Evolutionary conservation across 768 basidiomycete genomes (phyloP), one percentile per base, ranked within the genome.

Genomic region (Tricholomella constricta): DNA sequence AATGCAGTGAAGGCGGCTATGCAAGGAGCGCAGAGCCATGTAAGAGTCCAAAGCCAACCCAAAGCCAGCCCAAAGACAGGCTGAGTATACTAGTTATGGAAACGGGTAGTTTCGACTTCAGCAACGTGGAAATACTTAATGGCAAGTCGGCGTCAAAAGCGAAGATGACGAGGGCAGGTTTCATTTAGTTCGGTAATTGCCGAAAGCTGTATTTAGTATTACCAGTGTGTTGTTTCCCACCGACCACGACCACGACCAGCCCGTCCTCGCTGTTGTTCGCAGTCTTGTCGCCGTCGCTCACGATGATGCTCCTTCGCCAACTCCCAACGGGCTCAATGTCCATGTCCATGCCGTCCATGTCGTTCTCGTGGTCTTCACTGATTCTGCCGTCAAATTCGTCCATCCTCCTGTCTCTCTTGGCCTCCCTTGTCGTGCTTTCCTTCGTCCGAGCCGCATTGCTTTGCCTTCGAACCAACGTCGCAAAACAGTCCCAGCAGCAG

Each of bases 351-450:
- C 23, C 59, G 4, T 57, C 57, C 31, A 51, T 61, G 29, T 48
- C 52, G 42, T 36, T 57, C 37, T 56, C 62, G 11, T 57, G 31
- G 31, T 57, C 41, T 19, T 63, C 34, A 25, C 54, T 37, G 51
- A 48, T 56, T n/a, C 36, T 63, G 23, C 63, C 65, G n/a, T 62
- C 64, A 15, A 64, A 61, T 32, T 55, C 64, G 17, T 62, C 65
- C 38, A 43, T 69, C 34, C 52, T 69, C 37, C 51, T 69, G 20
- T 63, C 66, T 15, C 52, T 70, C 8, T 45, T 70, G 20, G 63
- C 61, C 31, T 64, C 66, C 12, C 34, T 69, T n/a, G 56, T 64
- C 19, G 48, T 69, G 15, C 62, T 70, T 15, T 59, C 56, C 17
- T 54, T 66, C 38, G 46, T 68, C 25, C 61, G 56, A 45, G 58